Percentiles rank a stretch among this genome's conserved stretches.
These are phyloP conservation scores for Ceratobasidium sp. DNA, from an alignment of 1,284 basidiomycete genomes.

Conservation along the genomic window DNA sequence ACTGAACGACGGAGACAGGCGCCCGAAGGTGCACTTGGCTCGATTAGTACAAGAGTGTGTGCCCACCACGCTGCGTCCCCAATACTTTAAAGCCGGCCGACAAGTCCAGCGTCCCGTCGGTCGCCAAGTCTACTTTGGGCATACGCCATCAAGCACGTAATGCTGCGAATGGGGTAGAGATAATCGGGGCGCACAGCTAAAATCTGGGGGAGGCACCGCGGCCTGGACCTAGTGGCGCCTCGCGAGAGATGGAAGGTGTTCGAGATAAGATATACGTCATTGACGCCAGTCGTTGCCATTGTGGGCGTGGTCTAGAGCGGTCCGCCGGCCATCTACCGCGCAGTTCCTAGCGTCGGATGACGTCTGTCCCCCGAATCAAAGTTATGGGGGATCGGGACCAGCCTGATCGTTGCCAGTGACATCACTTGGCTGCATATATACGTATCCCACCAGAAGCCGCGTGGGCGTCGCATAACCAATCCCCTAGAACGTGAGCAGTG, in stretches of 20 bases:
- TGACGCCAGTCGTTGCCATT: constrained; percentile 10
- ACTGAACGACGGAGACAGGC: not conserved
- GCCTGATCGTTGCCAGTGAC: constrained; percentile 1
- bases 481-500: constrained; percentile 33
- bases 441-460: not conserved
- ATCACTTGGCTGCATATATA: not conserved
- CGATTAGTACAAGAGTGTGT: constrained; percentile 2
- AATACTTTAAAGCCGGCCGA: constrained; percentile 40
- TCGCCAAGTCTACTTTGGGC: not conserved
- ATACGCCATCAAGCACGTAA: not conserved
- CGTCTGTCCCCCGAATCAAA: constrained; percentile 23
- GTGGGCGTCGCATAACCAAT: constrained; percentile 29
- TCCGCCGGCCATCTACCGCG: constrained; percentile 28
- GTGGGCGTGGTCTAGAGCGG: constrained; percentile 30
- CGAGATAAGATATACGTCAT: constrained; percentile 29
- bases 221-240: not conserved
- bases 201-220: constrained; percentile 31
- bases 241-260: constrained; percentile 13
- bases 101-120: constrained; percentile 2
- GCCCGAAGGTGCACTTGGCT: not conserved
- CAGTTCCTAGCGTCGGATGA: constrained; percentile 3
- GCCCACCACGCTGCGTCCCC: constrained; percentile 16
- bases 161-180: constrained; percentile 7
- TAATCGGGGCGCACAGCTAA: constrained; percentile 39
- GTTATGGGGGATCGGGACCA: constrained; percentile 28